Evolutionary conservation across 495 filamentous ascomycete genomes (phyloP), one percentile per base, ranked within the genome.

Genomic region (Aspergillus nanangensis): DNA sequence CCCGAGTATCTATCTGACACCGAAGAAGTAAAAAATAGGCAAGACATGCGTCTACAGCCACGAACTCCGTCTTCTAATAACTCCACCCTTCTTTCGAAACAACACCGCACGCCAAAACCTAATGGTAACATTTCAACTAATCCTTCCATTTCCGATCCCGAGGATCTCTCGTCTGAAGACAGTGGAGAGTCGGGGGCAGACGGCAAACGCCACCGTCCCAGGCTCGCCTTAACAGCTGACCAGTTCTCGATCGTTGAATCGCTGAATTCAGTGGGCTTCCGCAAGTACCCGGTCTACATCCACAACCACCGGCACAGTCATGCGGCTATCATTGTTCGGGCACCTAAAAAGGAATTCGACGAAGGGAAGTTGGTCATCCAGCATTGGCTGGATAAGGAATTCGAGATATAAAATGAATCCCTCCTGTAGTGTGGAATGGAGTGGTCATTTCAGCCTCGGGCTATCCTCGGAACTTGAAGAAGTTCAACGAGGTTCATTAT

Each of bases 271-370:
- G 71, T 95, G 0, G 83, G 84, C 8, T 90, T 85, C 67, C 77
- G 75, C 15, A 96, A 93, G 64, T 92, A 87, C 64, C 83, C 81
- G 0, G 87, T 95, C 3, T 82, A 86, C 66, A 96, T 98, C 32
- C 88, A 94, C 38, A 83, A 90, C 2, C 76, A 77, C 33, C 60
- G 72, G 23, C 90, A 95, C 57, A 86, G 75, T 37, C 93, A 98
- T 61, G 93, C 92, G 0, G 92, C 92, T 1, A 95, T 98, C 41
- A 86, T 98, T 55, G 80, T 92, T 22, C 75, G 93, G 42, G 75
- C 60, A 48, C 70, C 80, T 14, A 80, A 78, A 60, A 58, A 70
- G 44, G 69, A 58, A 7, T 93, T 87, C 52, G 67, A 71, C 4
- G 91, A 96, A 65, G 93, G 92, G 3, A 78, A 76, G 57, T 61